A percentile compares a stretch with the other conserved stretches of the same genome.
These are phyloP conservation scores for Stromatinia cepivora DNA, from an alignment of 2,329 filamentous ascomycete species.

Conservation along the genomic window DNA sequence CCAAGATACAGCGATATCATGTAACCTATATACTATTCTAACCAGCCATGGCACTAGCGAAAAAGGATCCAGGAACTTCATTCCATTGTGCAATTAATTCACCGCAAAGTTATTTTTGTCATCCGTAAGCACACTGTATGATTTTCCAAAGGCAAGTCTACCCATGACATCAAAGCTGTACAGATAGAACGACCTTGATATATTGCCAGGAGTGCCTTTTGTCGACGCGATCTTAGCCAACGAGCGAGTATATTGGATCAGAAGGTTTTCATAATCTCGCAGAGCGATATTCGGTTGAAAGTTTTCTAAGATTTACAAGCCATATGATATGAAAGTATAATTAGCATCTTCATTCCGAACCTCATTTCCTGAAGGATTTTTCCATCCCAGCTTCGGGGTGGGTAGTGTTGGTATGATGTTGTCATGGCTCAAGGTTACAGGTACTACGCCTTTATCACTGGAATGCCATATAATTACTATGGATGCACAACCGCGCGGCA, in stretches of 20 bases:
- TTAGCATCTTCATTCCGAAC: neutral
- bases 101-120: neutral
- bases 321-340: neutral
- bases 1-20: conserved; percentile 14
- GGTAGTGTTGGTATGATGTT: no score
- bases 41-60: conserved; percentile 33
- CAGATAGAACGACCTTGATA: no score
- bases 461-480: neutral
- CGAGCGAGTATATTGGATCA: no score
- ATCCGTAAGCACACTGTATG: no score
- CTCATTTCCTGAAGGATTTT: neutral
- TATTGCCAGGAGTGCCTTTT: no score
- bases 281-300: neutral
- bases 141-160: no score
- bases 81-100: conserved; percentile 9
- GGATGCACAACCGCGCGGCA: no score
- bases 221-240: no score
- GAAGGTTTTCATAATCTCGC: no score
- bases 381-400: neutral
- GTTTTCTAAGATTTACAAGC: neutral
- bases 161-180: no score
- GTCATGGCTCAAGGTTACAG: neutral
- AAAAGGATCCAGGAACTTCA: conserved; percentile 24
- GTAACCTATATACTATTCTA: conserved; percentile 27
- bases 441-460: neutral